Evolutionary conservation across 1,284 basidiomycete species (phyloP).

Genomic region (Malassezia dermatis): DNA sequence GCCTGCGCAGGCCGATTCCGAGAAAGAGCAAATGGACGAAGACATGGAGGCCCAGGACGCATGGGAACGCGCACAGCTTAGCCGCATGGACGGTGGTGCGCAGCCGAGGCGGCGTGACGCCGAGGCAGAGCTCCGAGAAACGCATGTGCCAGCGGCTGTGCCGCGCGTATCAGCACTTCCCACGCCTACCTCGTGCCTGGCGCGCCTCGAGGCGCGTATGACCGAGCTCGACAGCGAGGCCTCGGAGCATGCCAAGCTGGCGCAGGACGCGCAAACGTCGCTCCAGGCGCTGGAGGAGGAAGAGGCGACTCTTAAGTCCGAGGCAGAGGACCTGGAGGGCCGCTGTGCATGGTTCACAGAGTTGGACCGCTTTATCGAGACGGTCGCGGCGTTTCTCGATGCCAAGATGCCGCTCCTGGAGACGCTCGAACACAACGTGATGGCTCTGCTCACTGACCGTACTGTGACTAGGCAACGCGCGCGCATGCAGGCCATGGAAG

Average conservation of each 20-base stretch:
- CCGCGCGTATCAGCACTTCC: constrained; percentile 30
- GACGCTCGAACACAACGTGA: constrained; percentile 25
- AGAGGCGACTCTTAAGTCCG: constrained; percentile 25
- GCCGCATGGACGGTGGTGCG: constrained; percentile 18
- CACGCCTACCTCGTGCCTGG: constrained; percentile 24
- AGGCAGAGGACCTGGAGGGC: constrained; percentile 24
- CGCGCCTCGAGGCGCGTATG: constrained; percentile 22
- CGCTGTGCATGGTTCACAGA: constrained; percentile 39
- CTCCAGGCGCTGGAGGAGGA: constrained; percentile 23
- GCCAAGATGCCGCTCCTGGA: constrained; percentile 29
- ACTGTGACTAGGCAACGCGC: constrained; percentile 16
- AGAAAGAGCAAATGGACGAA: constrained; percentile 57
- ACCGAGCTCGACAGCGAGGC: constrained; percentile 20
- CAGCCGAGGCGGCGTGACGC: neutral
- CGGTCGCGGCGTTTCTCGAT: constrained; percentile 33
- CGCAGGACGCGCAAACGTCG: constrained; percentile 14
- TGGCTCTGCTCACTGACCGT: constrained; percentile 19
- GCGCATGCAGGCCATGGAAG: constrained; percentile 21
- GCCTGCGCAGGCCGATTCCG: neutral
- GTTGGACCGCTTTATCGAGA: constrained; percentile 30
- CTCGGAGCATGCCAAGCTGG: constrained; percentile 16
- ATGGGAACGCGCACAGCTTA: constrained; percentile 35
- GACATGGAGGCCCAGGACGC: constrained; percentile 56
- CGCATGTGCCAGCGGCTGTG: constrained; percentile 23
- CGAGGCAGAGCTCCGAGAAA: neutral